Percentiles rank a stretch among this genome's conserved stretches.
Conservation (phyloP, 2,329 filamentous ascomycete genomes). For the Lasiodiplodia sp. region DNA sequence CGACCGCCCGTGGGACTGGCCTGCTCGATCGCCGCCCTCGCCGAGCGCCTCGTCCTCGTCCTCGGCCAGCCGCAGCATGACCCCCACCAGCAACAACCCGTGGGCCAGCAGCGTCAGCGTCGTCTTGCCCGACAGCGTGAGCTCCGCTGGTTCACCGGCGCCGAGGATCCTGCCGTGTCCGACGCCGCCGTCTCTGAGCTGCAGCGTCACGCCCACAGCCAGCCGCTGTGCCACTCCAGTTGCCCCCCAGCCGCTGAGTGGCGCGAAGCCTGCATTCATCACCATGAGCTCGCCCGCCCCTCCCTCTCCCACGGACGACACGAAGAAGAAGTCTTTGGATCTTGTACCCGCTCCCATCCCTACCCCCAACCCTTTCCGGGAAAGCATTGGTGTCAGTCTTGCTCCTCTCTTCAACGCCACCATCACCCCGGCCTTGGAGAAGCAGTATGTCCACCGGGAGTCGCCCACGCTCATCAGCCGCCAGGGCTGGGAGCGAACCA, state of each 20-base stretch:
- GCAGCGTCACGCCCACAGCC: conserved; percentile 40
- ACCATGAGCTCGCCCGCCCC: conserved; percentile 24
- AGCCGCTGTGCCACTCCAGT: conserved; percentile 46
- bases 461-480: conserved; percentile 45
- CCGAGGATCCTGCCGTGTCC: conserved; percentile 28
- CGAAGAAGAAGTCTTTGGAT: conserved; percentile 14
- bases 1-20: conserved; percentile 45
- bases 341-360: not conserved
- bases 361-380: conserved; percentile 44
- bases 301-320: conserved; percentile 10
- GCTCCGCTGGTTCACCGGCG: conserved; percentile 20
- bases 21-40: conserved; percentile 42
- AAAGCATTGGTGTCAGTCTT: conserved; percentile 35
- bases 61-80: conserved; percentile 46
- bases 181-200: conserved; percentile 27
- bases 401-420: conserved; percentile 45
- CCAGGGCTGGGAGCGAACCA: conserved; percentile 44
- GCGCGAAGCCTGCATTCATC: conserved; percentile 20
- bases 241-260: conserved; percentile 27
- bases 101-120: conserved; percentile 42
- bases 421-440: conserved; percentile 44
- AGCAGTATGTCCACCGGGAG: conserved; percentile 45
- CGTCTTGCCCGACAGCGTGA: conserved; percentile 40
- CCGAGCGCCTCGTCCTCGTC: conserved; percentile 50
- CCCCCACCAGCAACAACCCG: conserved; percentile 49